Conservation (phyloP, 2,329 filamentous ascomycete genomes). For the Cercospora nicotianae region DNA sequence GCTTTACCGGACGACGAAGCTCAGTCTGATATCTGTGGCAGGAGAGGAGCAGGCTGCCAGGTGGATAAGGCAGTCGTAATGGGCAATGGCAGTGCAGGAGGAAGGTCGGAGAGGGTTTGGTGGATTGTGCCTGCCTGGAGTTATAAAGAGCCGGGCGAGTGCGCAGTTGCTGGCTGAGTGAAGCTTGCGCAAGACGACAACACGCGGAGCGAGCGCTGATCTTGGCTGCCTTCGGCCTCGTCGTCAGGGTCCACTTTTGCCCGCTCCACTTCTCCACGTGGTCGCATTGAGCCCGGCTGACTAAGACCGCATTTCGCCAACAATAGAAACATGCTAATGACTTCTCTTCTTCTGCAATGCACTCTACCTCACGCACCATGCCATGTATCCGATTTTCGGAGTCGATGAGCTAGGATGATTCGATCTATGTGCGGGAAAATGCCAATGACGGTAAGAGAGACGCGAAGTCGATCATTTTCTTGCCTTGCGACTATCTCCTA, state of each 20-base stretch:
- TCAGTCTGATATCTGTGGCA: not conserved
- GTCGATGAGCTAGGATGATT: too few relatives aligned
- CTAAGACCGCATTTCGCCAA: not conserved
- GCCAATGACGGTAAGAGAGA: too few relatives aligned
- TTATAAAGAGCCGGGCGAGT: not conserved
- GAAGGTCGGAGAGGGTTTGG: not conserved
- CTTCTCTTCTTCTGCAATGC: not conserved
- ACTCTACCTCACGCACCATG: too few relatives aligned
- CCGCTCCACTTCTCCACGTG: not conserved
- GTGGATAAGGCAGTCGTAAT: not conserved
- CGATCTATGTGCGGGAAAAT: too few relatives aligned
- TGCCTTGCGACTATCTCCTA: too few relatives aligned
- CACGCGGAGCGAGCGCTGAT: not conserved
- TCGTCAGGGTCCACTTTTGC: not conserved
- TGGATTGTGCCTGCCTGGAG: not conserved
- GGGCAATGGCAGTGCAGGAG: not conserved
- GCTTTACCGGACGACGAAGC: not conserved
- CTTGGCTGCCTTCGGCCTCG: not conserved
- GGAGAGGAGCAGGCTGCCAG: not conserved
- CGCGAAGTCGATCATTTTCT: too few relatives aligned
- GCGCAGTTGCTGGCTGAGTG: not conserved
- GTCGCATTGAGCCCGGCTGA: not conserved
- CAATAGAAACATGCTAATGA: not conserved
- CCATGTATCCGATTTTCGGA: too few relatives aligned
- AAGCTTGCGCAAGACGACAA: not conserved